Evolutionary conservation across 192 early-diverging fungal species (phyloP).

Genomic region (Bifiguratus adelaidae): DNA sequence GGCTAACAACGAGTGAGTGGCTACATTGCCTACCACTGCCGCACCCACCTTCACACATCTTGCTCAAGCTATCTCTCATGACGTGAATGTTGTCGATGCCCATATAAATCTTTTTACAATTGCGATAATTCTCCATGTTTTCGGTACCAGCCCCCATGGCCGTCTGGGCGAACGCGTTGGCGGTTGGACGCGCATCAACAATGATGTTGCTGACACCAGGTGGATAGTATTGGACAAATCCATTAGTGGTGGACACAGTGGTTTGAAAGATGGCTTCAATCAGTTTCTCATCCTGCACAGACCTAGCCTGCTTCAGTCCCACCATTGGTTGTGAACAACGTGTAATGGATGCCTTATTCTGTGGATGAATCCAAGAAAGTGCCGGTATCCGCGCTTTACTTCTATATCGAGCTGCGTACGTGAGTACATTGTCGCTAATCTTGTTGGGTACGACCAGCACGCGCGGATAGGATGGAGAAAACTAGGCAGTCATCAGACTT

Average conservation of each 20-base stretch:
- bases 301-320: conserved; percentile 88
- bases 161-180: conserved; percentile 88
- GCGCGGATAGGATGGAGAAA: conserved; percentile 84
- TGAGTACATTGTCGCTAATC: conserved; percentile 85
- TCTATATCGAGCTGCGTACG: conserved; percentile 80
- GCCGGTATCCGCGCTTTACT: conserved; percentile 87
- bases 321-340: conserved; percentile 93
- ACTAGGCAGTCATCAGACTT: conserved; percentile 22
- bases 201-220: conserved; percentile 83
- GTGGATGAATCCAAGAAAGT: conserved; percentile 79
- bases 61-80: conserved; percentile 81
- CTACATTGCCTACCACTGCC: background rate
- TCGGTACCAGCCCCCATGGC: conserved; percentile 93
- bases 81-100: conserved; percentile 99
- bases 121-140: conserved; percentile 85
- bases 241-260: conserved; percentile 34
- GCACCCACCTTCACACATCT: conserved; percentile 67
- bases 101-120: conserved; percentile 76
- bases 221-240: no score
- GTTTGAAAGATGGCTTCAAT: conserved; percentile 85
- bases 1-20: conserved; percentile 13
- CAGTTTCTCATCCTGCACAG: conserved; percentile 95
- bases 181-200: conserved; percentile 90
- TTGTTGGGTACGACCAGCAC: conserved; percentile 70
- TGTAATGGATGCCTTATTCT: conserved; percentile 82